Evolutionary conservation across 805 yeast species (phyloP).

Genomic region (Nakazawaea anatomiae): DNA sequence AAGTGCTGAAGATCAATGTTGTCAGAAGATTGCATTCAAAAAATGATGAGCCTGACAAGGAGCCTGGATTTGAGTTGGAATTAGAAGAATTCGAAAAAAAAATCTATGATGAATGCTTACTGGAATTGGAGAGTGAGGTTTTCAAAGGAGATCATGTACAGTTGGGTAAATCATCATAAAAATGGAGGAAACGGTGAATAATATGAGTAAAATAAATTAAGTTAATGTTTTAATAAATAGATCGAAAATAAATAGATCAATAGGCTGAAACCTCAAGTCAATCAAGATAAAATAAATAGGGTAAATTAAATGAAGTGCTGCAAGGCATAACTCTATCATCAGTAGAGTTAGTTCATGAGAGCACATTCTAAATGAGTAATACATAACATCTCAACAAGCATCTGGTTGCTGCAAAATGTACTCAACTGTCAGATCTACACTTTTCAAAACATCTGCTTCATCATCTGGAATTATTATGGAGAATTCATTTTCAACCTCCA

Average conservation of each 20-base stretch:
- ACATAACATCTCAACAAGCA: slow-evolving; percentile 20
- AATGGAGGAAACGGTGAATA: background rate
- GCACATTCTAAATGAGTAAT: no score
- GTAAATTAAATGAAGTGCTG: background rate
- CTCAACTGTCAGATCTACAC: slow-evolving; percentile 89
- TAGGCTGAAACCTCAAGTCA: no score
- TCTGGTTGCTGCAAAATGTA: slow-evolving; percentile 68
- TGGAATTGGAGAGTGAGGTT: slow-evolving; percentile 37
- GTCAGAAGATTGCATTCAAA: slow-evolving; percentile 12
- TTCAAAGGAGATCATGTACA: slow-evolving; percentile 9
- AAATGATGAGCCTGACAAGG: slow-evolving; percentile 4
- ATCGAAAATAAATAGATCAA: background rate
- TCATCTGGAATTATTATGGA: slow-evolving; percentile 84
- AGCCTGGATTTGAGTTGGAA: slow-evolving; percentile 21
- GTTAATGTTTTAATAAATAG: background rate
- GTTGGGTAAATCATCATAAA: background rate
- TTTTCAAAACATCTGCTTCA: slow-evolving; percentile 88
- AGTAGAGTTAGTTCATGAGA: background rate
- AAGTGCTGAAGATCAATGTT: slow-evolving; percentile 27
- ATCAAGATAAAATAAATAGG: background rate
- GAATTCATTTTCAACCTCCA: slow-evolving; percentile 69
- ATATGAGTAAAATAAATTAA: background rate
- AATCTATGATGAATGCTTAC: slow-evolving; percentile 38
- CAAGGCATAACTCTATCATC: background rate
- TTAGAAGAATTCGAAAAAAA: slow-evolving; percentile 30